Evolutionary conservation across 345 rosid genomes (phyloP).

Genomic region (Syzygium grande): DNA sequence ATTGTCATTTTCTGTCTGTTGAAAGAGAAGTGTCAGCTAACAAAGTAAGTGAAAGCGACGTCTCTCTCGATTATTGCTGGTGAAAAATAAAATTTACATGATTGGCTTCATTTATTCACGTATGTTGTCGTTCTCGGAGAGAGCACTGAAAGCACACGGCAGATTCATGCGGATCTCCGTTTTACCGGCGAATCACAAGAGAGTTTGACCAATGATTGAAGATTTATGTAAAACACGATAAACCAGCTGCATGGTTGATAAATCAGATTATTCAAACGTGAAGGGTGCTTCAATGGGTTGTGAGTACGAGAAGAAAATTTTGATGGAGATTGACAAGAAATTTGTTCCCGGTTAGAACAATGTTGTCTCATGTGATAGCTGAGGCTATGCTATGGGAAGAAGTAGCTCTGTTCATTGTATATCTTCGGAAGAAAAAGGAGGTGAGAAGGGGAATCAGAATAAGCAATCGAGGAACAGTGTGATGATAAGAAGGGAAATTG

Average conservation of each 20-base stretch:
- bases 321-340: not conserved
- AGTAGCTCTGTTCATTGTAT: not conserved
- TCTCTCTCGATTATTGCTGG: not conserved
- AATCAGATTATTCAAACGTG: not conserved
- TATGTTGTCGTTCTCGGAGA: not conserved
- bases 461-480: not conserved
- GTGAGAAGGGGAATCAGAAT: not conserved
- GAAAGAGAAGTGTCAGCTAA: not conserved
- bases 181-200: not conserved
- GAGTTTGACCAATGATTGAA: not conserved
- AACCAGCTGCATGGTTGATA: not conserved
- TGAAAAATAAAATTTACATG: not conserved
- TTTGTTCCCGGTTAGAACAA: not conserved
- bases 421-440: not conserved
- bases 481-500: not conserved
- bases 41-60: not conserved
- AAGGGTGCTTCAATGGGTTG: not conserved
- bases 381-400: not conserved
- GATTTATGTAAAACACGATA: not conserved
- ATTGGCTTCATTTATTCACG: not conserved
- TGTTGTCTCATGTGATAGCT: not conserved
- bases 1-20: not conserved
- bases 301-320: not conserved
- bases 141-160: not conserved
- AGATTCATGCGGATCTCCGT: not conserved